Percentiles rank a stretch among this genome's conserved stretches.
phyloP scores from a whole-genome alignment of 2,329 filamentous ascomycete genomes.

The Tolypocladium capitatum region DNA sequence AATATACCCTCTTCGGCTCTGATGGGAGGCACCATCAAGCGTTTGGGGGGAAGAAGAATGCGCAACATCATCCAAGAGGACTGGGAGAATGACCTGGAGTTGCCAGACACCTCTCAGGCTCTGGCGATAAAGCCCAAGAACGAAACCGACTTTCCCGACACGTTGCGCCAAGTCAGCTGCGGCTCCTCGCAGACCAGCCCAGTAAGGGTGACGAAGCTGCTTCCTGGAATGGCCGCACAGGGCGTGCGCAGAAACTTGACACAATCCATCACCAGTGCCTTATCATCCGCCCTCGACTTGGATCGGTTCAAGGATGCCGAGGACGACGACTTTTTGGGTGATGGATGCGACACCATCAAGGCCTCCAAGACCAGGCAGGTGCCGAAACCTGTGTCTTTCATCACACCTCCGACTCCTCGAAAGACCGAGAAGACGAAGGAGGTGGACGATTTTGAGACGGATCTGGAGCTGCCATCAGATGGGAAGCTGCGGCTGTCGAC shows the following conservation, averaged over 20 bases:
- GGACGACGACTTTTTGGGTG: constrained; percentile 49
- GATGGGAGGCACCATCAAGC: constrained; percentile 84
- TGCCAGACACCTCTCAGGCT: constrained; percentile 44
- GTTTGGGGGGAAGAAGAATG: constrained; percentile 63
- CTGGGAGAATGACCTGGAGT: constrained; percentile 67
- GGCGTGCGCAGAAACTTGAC: constrained; percentile 17
- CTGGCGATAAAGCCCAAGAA: constrained; percentile 54
- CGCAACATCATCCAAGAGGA: constrained; percentile 65
- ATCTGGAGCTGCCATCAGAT: constrained; percentile 57
- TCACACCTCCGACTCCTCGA: constrained; percentile 42
- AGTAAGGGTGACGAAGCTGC: constrained; percentile 22
- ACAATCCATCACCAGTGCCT: constrained; percentile 19
- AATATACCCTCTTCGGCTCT: constrained; percentile 82
- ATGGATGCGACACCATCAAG: constrained; percentile 54
- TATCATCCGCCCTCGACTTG: constrained; percentile 39
- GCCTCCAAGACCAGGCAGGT: constrained; percentile 44
- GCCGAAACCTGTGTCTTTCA: constrained; percentile 36
- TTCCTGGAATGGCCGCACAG: constrained; percentile 6
- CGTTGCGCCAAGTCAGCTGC: constrained; percentile 51
- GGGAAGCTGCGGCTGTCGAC: constrained; percentile 53
- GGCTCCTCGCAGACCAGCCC: constrained; percentile 41
- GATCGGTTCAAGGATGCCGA: constrained; percentile 53
- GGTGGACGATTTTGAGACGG: constrained; percentile 57
- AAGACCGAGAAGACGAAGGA: constrained; percentile 23
- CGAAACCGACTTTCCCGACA: constrained; percentile 50